These are phyloP conservation scores for Acacia melanoxylon DNA, from an alignment of 306 rosid genomes.

Conservation along the genomic window DNA sequence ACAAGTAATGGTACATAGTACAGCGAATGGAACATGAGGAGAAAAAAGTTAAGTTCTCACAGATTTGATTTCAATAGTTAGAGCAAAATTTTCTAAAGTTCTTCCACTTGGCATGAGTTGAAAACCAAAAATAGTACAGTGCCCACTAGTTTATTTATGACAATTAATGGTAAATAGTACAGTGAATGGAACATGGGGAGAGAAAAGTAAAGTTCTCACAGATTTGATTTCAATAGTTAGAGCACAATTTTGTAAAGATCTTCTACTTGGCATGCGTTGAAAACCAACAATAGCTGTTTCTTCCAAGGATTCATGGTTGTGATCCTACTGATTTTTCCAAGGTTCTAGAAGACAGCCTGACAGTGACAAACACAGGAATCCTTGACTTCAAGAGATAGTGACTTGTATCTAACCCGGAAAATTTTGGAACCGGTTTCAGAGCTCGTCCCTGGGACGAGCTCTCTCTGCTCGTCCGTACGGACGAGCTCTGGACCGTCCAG, in stretches of 20 bases:
- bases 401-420: background rate
- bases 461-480: no score
- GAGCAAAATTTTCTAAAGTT: background rate
- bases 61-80: background rate
- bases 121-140: background rate
- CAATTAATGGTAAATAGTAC: background rate
- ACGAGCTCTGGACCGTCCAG: no score
- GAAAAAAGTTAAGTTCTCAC: background rate
- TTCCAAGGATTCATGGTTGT: constrained; percentile 25
- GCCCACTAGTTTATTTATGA: constrained; percentile 7
- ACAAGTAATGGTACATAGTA: background rate
- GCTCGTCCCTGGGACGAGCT: no score
- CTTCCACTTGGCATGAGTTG: constrained; percentile 4
- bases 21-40: background rate
- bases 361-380: constrained; percentile 22
- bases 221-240: background rate
- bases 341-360: constrained; percentile 24
- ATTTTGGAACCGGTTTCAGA: no score
- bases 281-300: background rate
- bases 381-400: constrained; percentile 27
- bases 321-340: background rate
- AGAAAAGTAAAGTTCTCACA: background rate
- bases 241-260: background rate
- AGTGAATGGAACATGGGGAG: background rate
- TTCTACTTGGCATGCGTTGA: constrained; percentile 9